These are phyloP conservation scores for Solanum chmielewskii DNA, from an alignment of 257 asterid genomes.

Conservation along the genomic window DNA sequence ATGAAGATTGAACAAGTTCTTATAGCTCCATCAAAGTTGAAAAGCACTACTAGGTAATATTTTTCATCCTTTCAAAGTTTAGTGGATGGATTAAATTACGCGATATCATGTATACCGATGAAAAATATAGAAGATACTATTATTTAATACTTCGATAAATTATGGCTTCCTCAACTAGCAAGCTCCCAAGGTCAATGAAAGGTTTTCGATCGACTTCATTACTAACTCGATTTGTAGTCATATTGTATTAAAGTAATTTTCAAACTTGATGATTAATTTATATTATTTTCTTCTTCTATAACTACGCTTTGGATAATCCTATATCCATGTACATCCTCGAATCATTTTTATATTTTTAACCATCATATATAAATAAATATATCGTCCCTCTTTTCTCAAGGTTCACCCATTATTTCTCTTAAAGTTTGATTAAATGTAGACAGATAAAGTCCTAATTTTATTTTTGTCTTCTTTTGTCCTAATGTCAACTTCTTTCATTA, in stretches of 20 bases:
- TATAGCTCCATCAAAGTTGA: background rate
- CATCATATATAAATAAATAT: accelerated
- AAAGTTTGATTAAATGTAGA: background rate
- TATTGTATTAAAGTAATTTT: background rate
- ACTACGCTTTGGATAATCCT: background rate
- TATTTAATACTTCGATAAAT: background rate
- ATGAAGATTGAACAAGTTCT: background rate
- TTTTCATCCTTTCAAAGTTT: background rate
- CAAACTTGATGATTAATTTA: background rate
- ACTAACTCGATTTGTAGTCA: too few species aligned
- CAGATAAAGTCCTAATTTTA: background rate
- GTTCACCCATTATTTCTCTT: background rate
- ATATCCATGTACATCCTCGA: background rate
- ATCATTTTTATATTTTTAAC: background rate
- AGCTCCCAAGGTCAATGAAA: background rate
- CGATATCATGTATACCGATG: background rate
- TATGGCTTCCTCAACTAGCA: background rate
- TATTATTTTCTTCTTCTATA: background rate
- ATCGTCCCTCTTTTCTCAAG: background rate
- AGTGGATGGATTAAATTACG: background rate
- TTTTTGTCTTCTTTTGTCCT: background rate
- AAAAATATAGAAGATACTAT: background rate
- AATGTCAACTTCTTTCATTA: background rate
- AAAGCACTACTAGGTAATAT: background rate
- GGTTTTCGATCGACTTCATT: background rate